Conservation (phyloP, 176 grass and related monocot species). For the Musa beccarii region DNA sequence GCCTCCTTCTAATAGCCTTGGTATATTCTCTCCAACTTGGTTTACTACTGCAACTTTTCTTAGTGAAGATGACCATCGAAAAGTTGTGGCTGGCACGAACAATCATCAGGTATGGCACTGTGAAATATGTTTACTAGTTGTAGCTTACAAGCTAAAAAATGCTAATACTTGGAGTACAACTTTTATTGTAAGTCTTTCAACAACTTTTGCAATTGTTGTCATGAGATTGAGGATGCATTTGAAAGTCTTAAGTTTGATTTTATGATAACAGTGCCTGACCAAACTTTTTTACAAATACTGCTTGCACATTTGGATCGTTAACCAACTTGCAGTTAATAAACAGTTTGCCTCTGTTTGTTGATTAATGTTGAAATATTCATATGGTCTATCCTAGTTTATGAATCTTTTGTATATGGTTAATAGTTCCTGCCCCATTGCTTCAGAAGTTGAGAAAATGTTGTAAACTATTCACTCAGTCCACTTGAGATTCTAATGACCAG, state of each 20-base stretch:
- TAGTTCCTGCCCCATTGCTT: conserved; percentile 2
- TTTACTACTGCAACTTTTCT: conserved; percentile 88
- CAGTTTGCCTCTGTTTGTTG: background rate
- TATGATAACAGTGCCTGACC: background rate
- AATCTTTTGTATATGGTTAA: conserved; percentile 43
- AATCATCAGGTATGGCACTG: conserved; percentile 59
- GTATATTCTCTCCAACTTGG: conserved; percentile 64
- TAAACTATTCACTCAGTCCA: no score
- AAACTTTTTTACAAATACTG: background rate
- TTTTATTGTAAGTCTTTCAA: background rate
- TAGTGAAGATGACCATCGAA: conserved; percentile 89
- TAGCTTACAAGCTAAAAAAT: background rate
- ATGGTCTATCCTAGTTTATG: conserved; percentile 65
- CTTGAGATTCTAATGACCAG: background rate
- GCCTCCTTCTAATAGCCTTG: conserved; percentile 70
- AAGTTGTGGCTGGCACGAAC: conserved; percentile 75
- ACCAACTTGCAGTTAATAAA: background rate
- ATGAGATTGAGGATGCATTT: no score
- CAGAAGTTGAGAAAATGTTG: no score
- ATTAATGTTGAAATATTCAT: conserved; percentile 1
- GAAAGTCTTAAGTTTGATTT: background rate
- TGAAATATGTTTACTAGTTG: background rate
- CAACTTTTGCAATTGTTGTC: no score
- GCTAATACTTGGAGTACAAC: background rate
- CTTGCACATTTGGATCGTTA: background rate